phyloP scores from a whole-genome alignment of 176 grass and related monocot species.

The Raddia guianensis region DNA sequence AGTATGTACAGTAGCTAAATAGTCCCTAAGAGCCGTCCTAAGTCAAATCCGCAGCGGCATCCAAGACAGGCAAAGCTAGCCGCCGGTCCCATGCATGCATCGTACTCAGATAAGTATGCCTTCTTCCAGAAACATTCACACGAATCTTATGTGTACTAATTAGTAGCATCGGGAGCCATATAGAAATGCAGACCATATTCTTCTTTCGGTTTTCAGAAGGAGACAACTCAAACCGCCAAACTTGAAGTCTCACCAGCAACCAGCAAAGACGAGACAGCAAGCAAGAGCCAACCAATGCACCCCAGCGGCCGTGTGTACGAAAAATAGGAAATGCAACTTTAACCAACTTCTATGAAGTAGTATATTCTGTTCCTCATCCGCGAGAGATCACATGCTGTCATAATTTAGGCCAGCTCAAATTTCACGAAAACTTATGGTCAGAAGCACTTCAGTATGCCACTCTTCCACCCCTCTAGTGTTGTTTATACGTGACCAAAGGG shows the following conservation, averaged over 20 bases:
- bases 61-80: not conserved
- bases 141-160: not conserved
- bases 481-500: too few relatives aligned
- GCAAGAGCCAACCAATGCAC: not conserved
- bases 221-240: not conserved
- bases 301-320: not conserved
- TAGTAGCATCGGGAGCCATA: not conserved
- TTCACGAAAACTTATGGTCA: too few relatives aligned
- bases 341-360: not conserved
- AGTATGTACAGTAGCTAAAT: too few relatives aligned
- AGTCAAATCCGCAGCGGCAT: not conserved
- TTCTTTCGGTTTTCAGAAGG: not conserved
- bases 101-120: not conserved
- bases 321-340: not conserved
- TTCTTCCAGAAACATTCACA: slow-evolving; percentile 5
- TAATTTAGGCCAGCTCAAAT: too few relatives aligned
- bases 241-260: too few relatives aligned
- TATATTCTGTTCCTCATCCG: not conserved
- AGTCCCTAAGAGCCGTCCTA: too few relatives aligned
- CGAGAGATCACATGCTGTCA: not conserved
- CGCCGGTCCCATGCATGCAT: not conserved
- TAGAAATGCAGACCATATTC: not conserved
- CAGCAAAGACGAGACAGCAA: not conserved
- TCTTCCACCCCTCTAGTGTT: too few relatives aligned
- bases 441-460: too few relatives aligned